Evolutionary conservation across 2,329 filamentous ascomycete genomes (phyloP).

Genomic region (Ceratocystis destructans): DNA sequence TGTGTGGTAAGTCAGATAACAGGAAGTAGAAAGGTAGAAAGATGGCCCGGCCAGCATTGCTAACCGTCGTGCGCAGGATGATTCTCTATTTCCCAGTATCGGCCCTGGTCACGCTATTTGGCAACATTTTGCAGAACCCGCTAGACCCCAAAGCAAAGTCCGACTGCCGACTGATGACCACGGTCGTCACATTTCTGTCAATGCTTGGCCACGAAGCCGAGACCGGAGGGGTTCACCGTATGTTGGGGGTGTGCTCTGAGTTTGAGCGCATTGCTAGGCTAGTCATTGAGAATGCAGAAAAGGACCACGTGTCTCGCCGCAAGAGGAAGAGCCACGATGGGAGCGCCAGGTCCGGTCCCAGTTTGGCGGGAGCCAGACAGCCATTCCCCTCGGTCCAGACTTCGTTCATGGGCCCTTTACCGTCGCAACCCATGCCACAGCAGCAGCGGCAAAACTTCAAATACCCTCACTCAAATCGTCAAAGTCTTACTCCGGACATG

Average conservation of each 20-base stretch:
- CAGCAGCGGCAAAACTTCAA: constrained; percentile 6
- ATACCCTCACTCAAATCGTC: background rate
- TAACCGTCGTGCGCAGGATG: constrained; percentile 40
- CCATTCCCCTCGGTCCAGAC: constrained; percentile 24
- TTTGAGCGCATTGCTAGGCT: constrained; percentile 88
- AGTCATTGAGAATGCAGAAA: constrained; percentile 82
- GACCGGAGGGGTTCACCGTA: constrained; percentile 80
- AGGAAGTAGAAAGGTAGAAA: background rate
- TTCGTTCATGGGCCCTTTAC: constrained; percentile 22
- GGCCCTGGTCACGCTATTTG: constrained; percentile 84
- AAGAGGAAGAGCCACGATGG: constrained; percentile 66
- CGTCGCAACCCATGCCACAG: background rate
- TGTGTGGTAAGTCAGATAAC: constrained; percentile 58
- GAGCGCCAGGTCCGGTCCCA: constrained; percentile 22
- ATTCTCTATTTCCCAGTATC: constrained; percentile 95
- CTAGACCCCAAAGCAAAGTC: constrained; percentile 76
- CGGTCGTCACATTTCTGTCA: constrained; percentile 83
- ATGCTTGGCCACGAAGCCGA: constrained; percentile 81
- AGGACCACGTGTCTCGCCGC: constrained; percentile 61
- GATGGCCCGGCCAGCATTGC: background rate
- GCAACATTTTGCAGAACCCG: constrained; percentile 91
- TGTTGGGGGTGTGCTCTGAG: constrained; percentile 88
- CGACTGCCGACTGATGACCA: constrained; percentile 79
- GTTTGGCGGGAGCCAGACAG: background rate
- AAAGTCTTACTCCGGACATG: constrained; percentile 13